Base-by-base conservation (phyloP, 2,329 filamentous ascomycete genomes). In the Botrytis paeoniae region DNA sequence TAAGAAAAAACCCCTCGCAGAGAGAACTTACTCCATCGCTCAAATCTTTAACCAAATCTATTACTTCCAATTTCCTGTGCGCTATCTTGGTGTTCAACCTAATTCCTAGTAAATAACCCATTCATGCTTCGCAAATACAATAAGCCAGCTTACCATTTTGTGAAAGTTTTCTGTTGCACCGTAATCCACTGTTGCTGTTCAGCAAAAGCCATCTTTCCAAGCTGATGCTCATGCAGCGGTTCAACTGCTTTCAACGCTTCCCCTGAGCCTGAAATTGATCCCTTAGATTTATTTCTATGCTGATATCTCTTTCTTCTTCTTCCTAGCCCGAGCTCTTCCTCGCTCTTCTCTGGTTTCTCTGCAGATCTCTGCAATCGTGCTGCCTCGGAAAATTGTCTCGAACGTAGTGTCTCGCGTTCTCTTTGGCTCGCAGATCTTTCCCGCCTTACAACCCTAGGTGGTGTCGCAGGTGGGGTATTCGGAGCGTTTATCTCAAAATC, bases 101-200 rank as follows among this genome's bases (percentile, higher is more conserved):
- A 70, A 32, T 70, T 41, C 39, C 61, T 60, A 54, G 59, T 37
- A 57, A 54, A 72, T 74, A 51, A 75, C 72, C 73, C 57, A 72
- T 72, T 59, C 51, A 71, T 39, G 29, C 39, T 51, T 35, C 57
- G 35, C 29, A 45, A 57, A 66, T 60, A 74, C 43, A 75, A 6
- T 41, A 25, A 12, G 37, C 60, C 77, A 39, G 20, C 72, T 64
- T 75, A 93, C 92, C 96, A 99, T 93, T 98, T 99, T 74, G 95
- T 97, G 84, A 99, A 99, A 41, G 96, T 99, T 88, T 98, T 99
- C 83, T 98, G 92, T 86, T 98, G 95, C 84, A 97, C 94, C 81
- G 86, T 90, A 79, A 92, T 87, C 89, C 89, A 92, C 82, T 87
- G 85, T 82, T 91, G 88, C 83, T 91, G 88, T 81, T 89, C 88